Base-by-base conservation (phyloP, 208 protist species). In the Trichomonas vaginalis region DNA sequence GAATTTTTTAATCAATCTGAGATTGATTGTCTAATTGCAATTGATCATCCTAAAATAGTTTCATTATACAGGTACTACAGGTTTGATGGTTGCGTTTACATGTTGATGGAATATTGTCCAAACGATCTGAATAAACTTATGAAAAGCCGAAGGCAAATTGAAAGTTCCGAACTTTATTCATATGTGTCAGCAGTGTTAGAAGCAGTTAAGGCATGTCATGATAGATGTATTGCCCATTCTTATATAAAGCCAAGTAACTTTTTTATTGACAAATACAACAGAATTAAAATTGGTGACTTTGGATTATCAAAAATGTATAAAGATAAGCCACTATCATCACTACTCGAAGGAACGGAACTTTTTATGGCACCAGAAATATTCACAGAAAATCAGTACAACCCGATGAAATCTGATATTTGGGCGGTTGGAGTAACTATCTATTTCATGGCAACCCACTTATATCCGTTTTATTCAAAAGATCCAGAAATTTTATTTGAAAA, bases 151-250 rank as follows among this genome's bases (percentile, higher is more conserved):
- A 12, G 56, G 1, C 56, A 8, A 3, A 70, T 70, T 4, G 21
- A 32, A n/a, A 2, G 21, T 70, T 70, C 6, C n/a, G 56, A 70
- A 27, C 56, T 70, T 2, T 27, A 70, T n/a, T 27, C 17, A 27
- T 70, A 70, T 70, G 21, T 70, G 4, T 4, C 56, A 4, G 56
- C 35, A 42, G 27, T 83, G 79, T 21, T 83, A 15, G 12, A 1
- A 45, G 97, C 96, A 39, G n/a, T 98, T 0, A 96, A 97, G 62
- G 96, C 97, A 45, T 61, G 96, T 23, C 97, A 98, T 95, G 96
- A 97, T 27, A 88, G 87, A 10, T 97, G 97, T 45, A 97, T 98
- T 48, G 90, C 97, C 8, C 97, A 98, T 95, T 95, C 97, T n/a
- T 97, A 98, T 79, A 46, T 98, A 27, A 95, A 96, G 27, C 82